Evolutionary conservation across 257 asterid species (phyloP), one percentile per base, ranked within the genome.

Genomic region (Parsonsia alboflavescens): DNA sequence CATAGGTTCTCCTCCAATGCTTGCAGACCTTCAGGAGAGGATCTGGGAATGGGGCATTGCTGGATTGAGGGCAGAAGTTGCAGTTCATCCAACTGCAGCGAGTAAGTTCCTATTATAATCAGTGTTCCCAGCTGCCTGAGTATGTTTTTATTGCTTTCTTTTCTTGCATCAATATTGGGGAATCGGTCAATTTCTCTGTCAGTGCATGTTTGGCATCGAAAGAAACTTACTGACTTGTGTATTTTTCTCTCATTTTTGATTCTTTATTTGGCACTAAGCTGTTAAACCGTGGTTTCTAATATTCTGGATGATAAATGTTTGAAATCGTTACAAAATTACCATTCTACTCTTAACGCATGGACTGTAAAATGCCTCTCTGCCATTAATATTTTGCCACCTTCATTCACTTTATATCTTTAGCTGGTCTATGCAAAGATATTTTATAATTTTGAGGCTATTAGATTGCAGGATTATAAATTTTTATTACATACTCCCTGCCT

Each of bases 21-120:
- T 44, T 92, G 97, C 87, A 84, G 96, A 86, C 97, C 97, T 70
- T 74, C 81, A 24, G 75, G 59, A 70, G 96, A 90, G 75, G 92
- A 90, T 66, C 78, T 84, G 87, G 96, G 89, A 65, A 84, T 88
- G 93, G 95, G 96, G 39, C 84, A 80, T 68, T 80, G 87, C 80
- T 92, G 96, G 97, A 86, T 85, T 79, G 96, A 94, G 75, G 97
- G 96, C 80, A 90, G 98, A 87, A 86, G 73, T 75, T 94, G 97
- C 88, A 86, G 96, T 84, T 85, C 97, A 52, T 90, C 99, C 68
- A 94, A 89, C 84, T 85, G 85, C 86, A 84, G 96, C 91, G 68
- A 83, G 97, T 94, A 81, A 75, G 91, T 81, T 41, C 9, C 7
- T 30, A 64, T 33, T 19, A 6, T 3, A 58, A 75, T 16, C 41